A percentile compares a stretch with the other conserved stretches of the same genome.
phyloP scores from a whole-genome alignment of 148 eudicot species.

The Heliamphora exappendiculata region DNA sequence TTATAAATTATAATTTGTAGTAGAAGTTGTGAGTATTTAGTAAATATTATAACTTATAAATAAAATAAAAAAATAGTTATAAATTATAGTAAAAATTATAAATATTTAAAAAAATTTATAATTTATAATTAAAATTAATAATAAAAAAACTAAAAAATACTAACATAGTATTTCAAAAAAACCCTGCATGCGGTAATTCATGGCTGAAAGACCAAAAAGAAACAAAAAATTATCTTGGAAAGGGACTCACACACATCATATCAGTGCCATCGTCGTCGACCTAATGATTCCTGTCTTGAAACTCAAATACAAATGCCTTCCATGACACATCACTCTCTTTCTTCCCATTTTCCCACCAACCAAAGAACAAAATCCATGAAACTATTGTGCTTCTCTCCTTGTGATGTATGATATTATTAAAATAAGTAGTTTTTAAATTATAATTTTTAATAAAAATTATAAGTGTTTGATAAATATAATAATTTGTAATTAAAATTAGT shows the following conservation, averaged over 20 bases:
- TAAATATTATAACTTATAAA: no score
- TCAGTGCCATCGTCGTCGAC: slow-evolving; percentile 29
- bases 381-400: neutral
- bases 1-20: no score
- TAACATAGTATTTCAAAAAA: no score
- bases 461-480: no score
- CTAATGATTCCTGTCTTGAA: slow-evolving; percentile 46
- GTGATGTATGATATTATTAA: no score
- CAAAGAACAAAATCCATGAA: slow-evolving; percentile 7
- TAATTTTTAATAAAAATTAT: no score
- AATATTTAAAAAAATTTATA: neutral
- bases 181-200: neutral
- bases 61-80: no score
- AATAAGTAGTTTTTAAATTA: no score
- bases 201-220: neutral
- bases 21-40: no score
- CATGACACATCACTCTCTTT: slow-evolving; percentile 9
- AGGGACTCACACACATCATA: neutral
- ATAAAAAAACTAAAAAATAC: neutral
- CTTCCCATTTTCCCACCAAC: neutral
- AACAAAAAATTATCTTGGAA: neutral
- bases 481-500: no score
- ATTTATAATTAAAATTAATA: neutral
- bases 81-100: neutral
- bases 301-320: slow-evolving; percentile 16